These are phyloP conservation scores for Viola pubescens DNA, from an alignment of 441 rosid species.

Conservation along the genomic window DNA sequence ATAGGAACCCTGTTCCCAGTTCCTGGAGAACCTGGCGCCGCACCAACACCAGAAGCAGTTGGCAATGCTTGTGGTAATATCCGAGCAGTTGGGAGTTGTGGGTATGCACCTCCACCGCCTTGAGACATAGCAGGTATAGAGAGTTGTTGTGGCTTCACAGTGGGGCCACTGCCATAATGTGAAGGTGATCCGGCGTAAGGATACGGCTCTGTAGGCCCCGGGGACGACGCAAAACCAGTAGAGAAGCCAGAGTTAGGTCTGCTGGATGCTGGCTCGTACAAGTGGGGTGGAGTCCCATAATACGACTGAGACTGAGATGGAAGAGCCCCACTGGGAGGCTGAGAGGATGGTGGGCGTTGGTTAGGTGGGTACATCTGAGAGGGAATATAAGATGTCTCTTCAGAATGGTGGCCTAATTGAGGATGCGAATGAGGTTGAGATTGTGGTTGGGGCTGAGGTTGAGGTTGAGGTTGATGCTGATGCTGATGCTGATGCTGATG, in stretches of 20 bases:
- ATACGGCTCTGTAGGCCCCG: conserved; percentile 49
- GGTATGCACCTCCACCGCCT: conserved; percentile 48
- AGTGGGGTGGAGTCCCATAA: conserved; percentile 45
- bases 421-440: conserved; percentile 47
- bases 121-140: conserved; percentile 31
- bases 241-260: conserved; percentile 56
- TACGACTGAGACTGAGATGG: conserved; percentile 32
- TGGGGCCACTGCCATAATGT: conserved; percentile 46
- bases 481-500: conserved; percentile 24
- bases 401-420: conserved; percentile 40
- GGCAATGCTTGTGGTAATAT: conserved; percentile 65
- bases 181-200: conserved; percentile 51
- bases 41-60: conserved; percentile 50
- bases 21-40: conserved; percentile 52
- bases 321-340: conserved; percentile 41
- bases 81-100: conserved; percentile 79
- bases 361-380: conserved; percentile 49
- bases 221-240: conserved; percentile 39
- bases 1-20: conserved; percentile 68
- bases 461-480: conserved; percentile 16
- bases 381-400: conserved; percentile 49
- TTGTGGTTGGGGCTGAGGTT: conserved; percentile 22
- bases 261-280: conserved; percentile 51
- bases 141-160: conserved; percentile 44
- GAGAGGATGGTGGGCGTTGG: conserved; percentile 44